A percentile compares a stretch with the other conserved stretches of the same genome.
Conservation (phyloP, 1,284 basidiomycete genomes). For the Leccinum colubrinum region DNA sequence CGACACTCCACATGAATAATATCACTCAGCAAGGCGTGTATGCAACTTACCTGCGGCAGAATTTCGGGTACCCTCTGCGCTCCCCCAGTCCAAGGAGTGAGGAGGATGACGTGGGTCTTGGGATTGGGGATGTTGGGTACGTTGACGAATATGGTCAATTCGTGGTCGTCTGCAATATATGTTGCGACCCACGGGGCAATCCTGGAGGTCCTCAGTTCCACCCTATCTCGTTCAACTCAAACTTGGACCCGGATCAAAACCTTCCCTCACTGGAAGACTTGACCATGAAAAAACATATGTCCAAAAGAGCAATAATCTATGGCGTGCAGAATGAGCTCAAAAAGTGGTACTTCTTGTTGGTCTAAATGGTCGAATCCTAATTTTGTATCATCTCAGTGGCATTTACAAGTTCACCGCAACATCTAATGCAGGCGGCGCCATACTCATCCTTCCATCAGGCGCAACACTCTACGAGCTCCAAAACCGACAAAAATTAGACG, state of each 20-base stretch:
- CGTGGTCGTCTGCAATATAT: constrained; percentile 7
- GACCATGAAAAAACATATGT: too few relatives aligned
- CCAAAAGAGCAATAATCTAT: too few relatives aligned
- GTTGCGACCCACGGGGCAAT: neutral
- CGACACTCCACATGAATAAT: neutral
- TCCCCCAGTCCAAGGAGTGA: neutral
- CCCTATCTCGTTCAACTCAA: too few relatives aligned
- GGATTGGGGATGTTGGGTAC: constrained; percentile 13
- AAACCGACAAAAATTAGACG: neutral
- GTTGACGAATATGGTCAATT: constrained; percentile 5
- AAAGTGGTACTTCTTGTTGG: too few relatives aligned
- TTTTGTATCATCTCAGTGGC: too few relatives aligned
- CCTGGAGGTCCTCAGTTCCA: neutral
- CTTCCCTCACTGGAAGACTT: too few relatives aligned
- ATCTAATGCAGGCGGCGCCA: constrained; percentile 1
- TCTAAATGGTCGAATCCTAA: too few relatives aligned
- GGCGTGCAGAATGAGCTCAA: too few relatives aligned
- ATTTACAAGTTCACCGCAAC: constrained; percentile 1
- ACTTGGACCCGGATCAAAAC: too few relatives aligned
- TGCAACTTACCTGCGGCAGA: constrained; percentile 6
- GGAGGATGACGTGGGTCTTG: neutral
- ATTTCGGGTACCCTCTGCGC: constrained; percentile 9
- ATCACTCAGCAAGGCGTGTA: constrained; percentile 5
- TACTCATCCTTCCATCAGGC: constrained; percentile 10
- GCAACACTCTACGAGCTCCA: neutral